Percentiles rank a stretch among this genome's conserved stretches.
Conservation (phyloP, 768 basidiomycete species). For the Hericium erinaceus region DNA sequence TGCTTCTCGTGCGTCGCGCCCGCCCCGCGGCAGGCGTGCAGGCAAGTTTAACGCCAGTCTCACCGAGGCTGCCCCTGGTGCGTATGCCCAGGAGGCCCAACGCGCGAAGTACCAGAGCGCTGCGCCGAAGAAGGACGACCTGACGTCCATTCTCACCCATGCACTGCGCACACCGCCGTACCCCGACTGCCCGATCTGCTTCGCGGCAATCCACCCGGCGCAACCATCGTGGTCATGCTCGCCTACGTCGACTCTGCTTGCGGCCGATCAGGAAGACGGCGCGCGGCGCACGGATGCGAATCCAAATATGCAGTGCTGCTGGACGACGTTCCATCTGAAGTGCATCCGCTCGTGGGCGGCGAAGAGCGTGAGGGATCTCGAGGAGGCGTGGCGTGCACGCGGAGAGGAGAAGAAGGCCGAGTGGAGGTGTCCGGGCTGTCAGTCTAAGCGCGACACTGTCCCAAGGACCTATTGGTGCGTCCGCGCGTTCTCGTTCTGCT, state of each 20-base stretch:
- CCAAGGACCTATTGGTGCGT: slow-evolving; percentile 60
- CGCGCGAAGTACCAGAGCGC: not conserved
- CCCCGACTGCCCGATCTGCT: slow-evolving; percentile 79
- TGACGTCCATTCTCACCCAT: slow-evolving; percentile 64
- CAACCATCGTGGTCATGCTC: slow-evolving; percentile 88
- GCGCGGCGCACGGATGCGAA: slow-evolving; percentile 1
- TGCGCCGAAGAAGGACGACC: slow-evolving; percentile 38
- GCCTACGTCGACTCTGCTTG: slow-evolving; percentile 35
- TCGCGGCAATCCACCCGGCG: slow-evolving; percentile 64
- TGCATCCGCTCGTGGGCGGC: slow-evolving; percentile 86
- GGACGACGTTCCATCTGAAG: slow-evolving; percentile 84
- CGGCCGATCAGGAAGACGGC: slow-evolving; percentile 4
- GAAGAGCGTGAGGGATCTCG: slow-evolving; percentile 66
- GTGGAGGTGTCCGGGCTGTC: slow-evolving; percentile 95
- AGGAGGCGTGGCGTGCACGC: slow-evolving; percentile 63
- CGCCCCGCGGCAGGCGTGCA: not conserved
- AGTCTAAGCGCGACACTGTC: slow-evolving; percentile 58
- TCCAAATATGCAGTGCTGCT: slow-evolving; percentile 57
- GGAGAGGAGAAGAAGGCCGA: slow-evolving; percentile 63
- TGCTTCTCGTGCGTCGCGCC: not conserved
- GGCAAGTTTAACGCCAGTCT: slow-evolving; percentile 6
- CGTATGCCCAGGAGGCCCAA: not conserved
- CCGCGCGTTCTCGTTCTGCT: not conserved
- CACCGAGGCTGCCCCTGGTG: not conserved
- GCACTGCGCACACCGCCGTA: slow-evolving; percentile 62